Evolutionary conservation across 805 yeast species (phyloP).

Genomic region (Yarrowia sp.): DNA sequence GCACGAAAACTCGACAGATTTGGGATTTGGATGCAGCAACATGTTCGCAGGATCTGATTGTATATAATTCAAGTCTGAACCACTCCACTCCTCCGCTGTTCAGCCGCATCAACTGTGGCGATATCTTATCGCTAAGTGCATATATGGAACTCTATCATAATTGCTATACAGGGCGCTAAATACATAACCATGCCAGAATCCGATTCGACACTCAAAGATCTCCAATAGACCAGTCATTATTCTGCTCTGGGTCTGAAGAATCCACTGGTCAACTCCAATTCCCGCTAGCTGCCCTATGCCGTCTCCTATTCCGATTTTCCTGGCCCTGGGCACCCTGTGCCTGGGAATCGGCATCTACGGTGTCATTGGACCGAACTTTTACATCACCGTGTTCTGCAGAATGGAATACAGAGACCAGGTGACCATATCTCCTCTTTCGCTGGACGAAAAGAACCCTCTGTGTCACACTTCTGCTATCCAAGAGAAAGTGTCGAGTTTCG

Average conservation of each 20-base stretch:
- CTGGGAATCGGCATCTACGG: conserved; percentile 30
- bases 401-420: conserved; percentile 13
- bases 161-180: conserved; percentile 14
- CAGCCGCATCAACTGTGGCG: background rate
- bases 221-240: background rate
- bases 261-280: background rate
- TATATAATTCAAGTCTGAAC: too few species aligned
- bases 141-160: conserved; percentile 8
- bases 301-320: conserved; percentile 27
- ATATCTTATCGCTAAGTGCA: conserved; percentile 3
- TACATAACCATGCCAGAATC: conserved; percentile 20
- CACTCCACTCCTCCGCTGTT: too few species aligned
- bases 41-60: too few species aligned
- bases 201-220: background rate
- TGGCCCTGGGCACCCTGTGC: conserved; percentile 17
- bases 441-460: conserved; percentile 34
- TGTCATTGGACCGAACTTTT: conserved; percentile 33
- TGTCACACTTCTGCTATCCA: conserved; percentile 26
- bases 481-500: conserved; percentile 25
- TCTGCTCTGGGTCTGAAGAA: background rate
- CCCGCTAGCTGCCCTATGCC: background rate
- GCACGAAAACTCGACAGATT: background rate
- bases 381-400: conserved; percentile 23
- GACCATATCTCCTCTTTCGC: background rate
- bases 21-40: background rate